Evolutionary conservation across 2,329 filamentous ascomycete genomes (phyloP), one percentile per base, ranked within the genome.

Genomic region (Diaporthe humulicola): DNA sequence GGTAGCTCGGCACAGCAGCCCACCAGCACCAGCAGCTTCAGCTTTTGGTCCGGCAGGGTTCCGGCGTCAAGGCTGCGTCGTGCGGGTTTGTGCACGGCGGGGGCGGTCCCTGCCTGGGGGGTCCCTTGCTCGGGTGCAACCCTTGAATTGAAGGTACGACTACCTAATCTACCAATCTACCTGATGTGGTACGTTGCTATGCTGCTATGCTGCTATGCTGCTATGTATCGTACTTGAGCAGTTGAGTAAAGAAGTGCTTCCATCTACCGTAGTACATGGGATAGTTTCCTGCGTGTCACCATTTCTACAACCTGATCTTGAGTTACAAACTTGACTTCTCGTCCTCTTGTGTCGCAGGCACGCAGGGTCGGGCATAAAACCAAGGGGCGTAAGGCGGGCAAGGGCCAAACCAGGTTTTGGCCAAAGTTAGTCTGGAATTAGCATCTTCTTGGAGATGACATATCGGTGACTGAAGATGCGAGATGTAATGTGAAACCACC

Each of bases 401-500:
- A 17, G 61, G 61, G 61, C 30, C 33, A 28, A 52, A 67, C 64
- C 64, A 67, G 15, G 64, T 67, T 52, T 67, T 67, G 45, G 42
- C 19, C 45, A 67, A 67, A 67, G 45, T 38, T 50, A 38, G 64
- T 67, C 30, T 38, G 45, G 33, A 67, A 52, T 52, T 67, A 52
- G 45, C 45, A 67, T n/a, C 30, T 14, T 19, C 28, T 19, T 36
- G 45, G 64, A 17, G 45, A 38, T 67, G 22, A 52, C 45, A 67
- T 67, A 38, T 38, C 15, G 45, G 30, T 52, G 45, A 38, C 45
- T 52, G 45, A 67, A 52, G 30, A 45, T 28, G 30, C 64, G 17
- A 67, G 45, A 52, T 52, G 64, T 38, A 25, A 67, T 67, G 48
- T 67, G 64, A 67, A 67, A 67, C 64, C 61, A 50, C 30, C n/a